These are phyloP conservation scores for Silene latifolia DNA, from an alignment of 148 eudicot genomes.

Conservation along the genomic window DNA sequence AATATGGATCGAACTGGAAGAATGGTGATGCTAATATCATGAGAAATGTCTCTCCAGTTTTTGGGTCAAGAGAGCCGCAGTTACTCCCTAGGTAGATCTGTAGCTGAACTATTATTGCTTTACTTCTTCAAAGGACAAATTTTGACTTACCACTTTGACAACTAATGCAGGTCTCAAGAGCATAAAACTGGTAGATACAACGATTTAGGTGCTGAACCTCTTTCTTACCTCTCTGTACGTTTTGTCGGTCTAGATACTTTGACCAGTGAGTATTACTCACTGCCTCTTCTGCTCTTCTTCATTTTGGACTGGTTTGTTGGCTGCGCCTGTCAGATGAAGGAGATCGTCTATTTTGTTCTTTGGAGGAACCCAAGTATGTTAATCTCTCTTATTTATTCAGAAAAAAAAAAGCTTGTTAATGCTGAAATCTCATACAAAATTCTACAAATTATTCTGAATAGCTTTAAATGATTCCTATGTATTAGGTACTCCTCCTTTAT, in stretches of 20 bases:
- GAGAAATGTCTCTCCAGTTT: constrained; percentile 21
- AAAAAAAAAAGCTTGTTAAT: background rate
- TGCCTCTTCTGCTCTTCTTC: constrained; percentile 15
- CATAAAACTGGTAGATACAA: constrained; percentile 16
- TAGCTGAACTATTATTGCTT: background rate
- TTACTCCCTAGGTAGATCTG: constrained; percentile 26
- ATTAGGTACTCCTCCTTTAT: constrained; percentile 19
- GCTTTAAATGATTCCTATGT: background rate
- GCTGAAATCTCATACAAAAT: background rate
- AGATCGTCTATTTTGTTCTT: constrained; percentile 9
- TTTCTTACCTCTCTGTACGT: constrained; percentile 8
- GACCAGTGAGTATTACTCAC: constrained; percentile 5
- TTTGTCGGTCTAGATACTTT: constrained; percentile 7
- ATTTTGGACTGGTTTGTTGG: constrained; percentile 3
- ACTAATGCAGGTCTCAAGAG: constrained; percentile 26
- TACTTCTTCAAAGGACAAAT: background rate
- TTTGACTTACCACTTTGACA: constrained; percentile 7
- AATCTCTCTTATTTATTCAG: background rate
- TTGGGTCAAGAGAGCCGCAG: constrained; percentile 14
- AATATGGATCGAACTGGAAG: constrained; percentile 23
- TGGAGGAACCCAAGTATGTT: constrained; percentile 29
- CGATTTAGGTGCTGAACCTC: constrained; percentile 24
- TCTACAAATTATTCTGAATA: background rate
- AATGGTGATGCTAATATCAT: constrained; percentile 14
- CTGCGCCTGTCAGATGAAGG: constrained; percentile 25